phyloP scores from a whole-genome alignment of 1,284 basidiomycete genomes.

The Trichosporon coremiiforme region DNA sequence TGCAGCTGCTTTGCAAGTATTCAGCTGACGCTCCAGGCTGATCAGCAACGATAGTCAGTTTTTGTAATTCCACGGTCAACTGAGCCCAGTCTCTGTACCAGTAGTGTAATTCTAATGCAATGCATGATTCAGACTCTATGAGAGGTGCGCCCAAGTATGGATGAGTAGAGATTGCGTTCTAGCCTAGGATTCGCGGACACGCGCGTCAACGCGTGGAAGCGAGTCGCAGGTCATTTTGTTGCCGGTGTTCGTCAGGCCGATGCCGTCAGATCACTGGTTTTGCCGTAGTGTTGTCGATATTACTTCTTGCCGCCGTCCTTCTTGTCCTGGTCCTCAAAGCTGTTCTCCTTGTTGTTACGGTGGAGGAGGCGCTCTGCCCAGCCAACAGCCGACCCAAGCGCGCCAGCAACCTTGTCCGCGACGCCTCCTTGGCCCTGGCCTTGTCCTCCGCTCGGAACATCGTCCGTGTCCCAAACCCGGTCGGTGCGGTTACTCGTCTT shows the following conservation, averaged over 20 bases:
- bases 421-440: conserved; percentile 27
- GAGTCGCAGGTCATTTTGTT: background rate
- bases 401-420: conserved; percentile 42
- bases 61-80: too few relatives aligned
- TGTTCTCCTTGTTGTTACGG: conserved; percentile 24
- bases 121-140: conserved; percentile 14
- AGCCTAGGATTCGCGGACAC: background rate
- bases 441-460: conserved; percentile 17
- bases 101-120: conserved; percentile 17
- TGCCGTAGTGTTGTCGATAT: background rate
- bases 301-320: conserved; percentile 23
- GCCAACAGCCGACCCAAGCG: conserved; percentile 46
- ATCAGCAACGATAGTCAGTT: background rate
- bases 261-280: too few relatives aligned
- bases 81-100: too few relatives aligned
- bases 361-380: conserved; percentile 46
- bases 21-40: too few relatives aligned
- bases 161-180: conserved; percentile 19
- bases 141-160: conserved; percentile 5
- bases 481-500: conserved; percentile 3
- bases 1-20: too few relatives aligned
- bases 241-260: too few relatives aligned
- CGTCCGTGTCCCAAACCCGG: conserved; percentile 24
- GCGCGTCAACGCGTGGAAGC: background rate
- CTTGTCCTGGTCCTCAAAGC: conserved; percentile 19